Percentiles rank a stretch among this genome's conserved stretches.
These are phyloP conservation scores for Candida glucosophila DNA, from an alignment of 1,139 yeast species.

Conservation along the genomic window DNA sequence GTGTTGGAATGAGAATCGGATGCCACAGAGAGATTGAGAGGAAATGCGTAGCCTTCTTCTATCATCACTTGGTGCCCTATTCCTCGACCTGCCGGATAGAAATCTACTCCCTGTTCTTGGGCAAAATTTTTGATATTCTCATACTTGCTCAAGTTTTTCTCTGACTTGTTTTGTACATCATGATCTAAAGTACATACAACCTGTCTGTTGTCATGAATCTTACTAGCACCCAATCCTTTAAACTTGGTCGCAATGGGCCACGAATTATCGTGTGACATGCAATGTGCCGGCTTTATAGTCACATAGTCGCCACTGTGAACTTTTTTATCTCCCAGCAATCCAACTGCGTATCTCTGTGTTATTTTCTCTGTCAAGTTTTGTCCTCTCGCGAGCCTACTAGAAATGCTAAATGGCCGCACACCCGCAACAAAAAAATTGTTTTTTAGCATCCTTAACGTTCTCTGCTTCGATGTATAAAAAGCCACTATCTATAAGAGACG, in stretches of 20 bases:
- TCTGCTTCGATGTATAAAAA: no score
- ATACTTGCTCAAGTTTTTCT: conserved; percentile 81
- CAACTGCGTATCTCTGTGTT: conserved; percentile 88
- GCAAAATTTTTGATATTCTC: conserved; percentile 84
- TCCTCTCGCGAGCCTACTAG: no score
- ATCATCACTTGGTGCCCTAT: conserved; percentile 99
- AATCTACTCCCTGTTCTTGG: conserved; percentile 85
- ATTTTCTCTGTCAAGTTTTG: conserved; percentile 93
- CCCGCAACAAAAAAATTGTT: no score
- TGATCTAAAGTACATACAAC: conserved; percentile 95
- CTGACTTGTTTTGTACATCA: conserved; percentile 90
- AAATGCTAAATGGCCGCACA: no score
- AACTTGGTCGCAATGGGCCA: conserved; percentile 99
- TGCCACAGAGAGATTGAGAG: conserved; percentile 87
- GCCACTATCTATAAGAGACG: no score
- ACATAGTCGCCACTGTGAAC: conserved; percentile 93
- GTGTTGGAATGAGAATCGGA: conserved; percentile 97
- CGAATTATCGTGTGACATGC: conserved; percentile 98
- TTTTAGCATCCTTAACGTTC: no score
- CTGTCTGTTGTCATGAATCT: conserved; percentile 77
- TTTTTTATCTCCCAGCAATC: conserved; percentile 56
- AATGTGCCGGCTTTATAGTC: conserved; percentile 89
- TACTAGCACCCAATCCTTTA: conserved; percentile 86
- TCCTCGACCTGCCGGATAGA: conserved; percentile 98
- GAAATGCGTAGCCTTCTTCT: conserved; percentile 98